phyloP scores from a whole-genome alignment of 805 yeast species.

The Starmerella cellae region DNA sequence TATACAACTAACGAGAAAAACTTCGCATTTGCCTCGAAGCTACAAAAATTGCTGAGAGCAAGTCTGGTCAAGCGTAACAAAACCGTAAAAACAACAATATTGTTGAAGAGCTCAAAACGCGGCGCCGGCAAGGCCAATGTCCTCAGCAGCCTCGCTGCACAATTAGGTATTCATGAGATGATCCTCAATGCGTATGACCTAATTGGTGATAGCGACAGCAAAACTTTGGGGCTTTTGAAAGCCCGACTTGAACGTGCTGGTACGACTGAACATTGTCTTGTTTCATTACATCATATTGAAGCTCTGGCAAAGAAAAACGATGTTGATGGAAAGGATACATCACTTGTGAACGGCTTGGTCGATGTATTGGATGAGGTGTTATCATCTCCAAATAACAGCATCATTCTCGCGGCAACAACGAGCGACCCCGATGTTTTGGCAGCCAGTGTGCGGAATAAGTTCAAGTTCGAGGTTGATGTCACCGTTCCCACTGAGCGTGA shows the following conservation, averaged over 20 bases:
- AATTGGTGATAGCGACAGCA: constrained; percentile 57
- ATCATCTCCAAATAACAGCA: constrained; percentile 11
- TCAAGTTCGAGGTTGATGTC: constrained; percentile 65
- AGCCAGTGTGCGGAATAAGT: constrained; percentile 47
- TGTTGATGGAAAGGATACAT: constrained; percentile 37
- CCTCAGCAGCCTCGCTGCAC: constrained; percentile 40
- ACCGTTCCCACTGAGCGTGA: constrained; percentile 71
- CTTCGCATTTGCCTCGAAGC: constrained; percentile 38
- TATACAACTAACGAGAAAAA: constrained; percentile 27
- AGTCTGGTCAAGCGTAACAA: constrained; percentile 26
- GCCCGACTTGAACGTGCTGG: constrained; percentile 62
- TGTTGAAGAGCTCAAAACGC: constrained; percentile 55
- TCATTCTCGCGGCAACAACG: constrained; percentile 51
- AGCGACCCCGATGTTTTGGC: constrained; percentile 58
- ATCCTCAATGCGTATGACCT: constrained; percentile 60
- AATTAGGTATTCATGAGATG: constrained; percentile 51
- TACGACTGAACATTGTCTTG: constrained; percentile 31
- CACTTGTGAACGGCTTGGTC: constrained; percentile 36
- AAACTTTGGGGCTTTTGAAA: constrained; percentile 60
- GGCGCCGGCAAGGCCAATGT: constrained; percentile 69
- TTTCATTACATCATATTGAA: constrained; percentile 63
- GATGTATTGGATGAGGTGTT: constrained; percentile 40
- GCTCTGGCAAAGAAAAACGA: constrained; percentile 54
- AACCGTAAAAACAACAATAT: constrained; percentile 44
- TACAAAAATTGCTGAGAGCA: constrained; percentile 45